Percentiles rank a stretch among this genome's conserved stretches.
phyloP scores from a whole-genome alignment of 164 flowering plant species.

The Liriodendron chinense region DNA sequence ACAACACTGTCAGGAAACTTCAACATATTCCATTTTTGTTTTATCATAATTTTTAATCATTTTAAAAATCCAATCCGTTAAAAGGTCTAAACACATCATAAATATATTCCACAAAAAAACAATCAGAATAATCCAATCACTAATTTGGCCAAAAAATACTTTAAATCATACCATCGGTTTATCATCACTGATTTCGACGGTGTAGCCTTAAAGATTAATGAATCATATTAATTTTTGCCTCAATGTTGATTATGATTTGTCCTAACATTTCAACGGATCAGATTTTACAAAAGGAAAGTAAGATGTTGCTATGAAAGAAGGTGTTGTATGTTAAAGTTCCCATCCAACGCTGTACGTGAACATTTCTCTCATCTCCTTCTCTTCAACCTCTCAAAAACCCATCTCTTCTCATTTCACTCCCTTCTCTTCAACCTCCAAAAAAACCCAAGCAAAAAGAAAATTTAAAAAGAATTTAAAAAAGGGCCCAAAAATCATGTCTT shows the following conservation, averaged over 20 bases:
- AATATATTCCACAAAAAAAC: too few species aligned
- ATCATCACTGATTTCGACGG: too few species aligned
- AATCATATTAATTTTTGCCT: too few species aligned
- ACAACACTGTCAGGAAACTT: too few species aligned
- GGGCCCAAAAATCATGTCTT: conserved; percentile 49
- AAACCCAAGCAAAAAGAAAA: conserved; percentile 1
- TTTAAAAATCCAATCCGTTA: too few species aligned
- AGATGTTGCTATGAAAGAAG: background rate
- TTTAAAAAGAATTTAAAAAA: background rate
- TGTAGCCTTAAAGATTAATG: too few species aligned
- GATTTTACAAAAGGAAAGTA: background rate
- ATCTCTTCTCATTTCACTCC: background rate
- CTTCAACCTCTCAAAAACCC: conserved; percentile 6
- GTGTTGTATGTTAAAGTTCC: background rate
- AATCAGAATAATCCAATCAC: too few species aligned
- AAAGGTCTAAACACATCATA: too few species aligned
- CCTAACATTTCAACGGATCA: background rate
- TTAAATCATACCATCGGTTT: too few species aligned
- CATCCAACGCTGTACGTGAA: background rate
- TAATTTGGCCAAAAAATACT: too few species aligned
- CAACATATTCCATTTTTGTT: too few species aligned
- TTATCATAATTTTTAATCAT: too few species aligned
- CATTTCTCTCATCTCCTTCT: background rate
- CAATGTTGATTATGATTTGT: background rate
- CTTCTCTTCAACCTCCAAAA: conserved; percentile 3